A percentile compares a stretch with the other conserved stretches of the same genome.
Conservation (phyloP, 805 yeast genomes). For the Candida manassasensis region DNA sequence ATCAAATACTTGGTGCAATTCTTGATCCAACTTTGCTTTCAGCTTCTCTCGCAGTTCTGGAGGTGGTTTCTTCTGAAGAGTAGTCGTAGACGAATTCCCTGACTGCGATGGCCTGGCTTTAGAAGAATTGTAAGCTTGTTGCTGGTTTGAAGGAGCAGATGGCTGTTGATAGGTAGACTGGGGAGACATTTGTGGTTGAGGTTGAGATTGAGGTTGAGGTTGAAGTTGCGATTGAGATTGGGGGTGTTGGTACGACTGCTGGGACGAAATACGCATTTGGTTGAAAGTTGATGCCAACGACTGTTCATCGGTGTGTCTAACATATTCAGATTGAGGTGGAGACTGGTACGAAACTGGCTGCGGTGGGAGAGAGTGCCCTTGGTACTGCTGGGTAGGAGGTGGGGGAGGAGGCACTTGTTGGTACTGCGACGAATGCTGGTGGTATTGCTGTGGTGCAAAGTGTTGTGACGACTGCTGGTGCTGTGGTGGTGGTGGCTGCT, state of each 20-base stretch:
- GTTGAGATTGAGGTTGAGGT: constrained; percentile 11
- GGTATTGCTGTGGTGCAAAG: too few species aligned
- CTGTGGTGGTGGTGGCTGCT: constrained; percentile 10
- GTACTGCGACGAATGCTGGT: constrained; percentile 9
- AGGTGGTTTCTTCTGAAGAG: constrained; percentile 8
- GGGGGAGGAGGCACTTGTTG: constrained; percentile 9
- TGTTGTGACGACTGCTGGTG: too few species aligned
- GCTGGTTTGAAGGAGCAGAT: constrained; percentile 5
- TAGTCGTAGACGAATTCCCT: constrained; percentile 5
- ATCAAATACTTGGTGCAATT: constrained; percentile 47
- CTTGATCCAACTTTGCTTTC: constrained; percentile 42
- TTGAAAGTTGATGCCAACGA: constrained; percentile 1
- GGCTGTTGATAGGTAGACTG: constrained; percentile 8
- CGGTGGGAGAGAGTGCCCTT: constrained; percentile 8
- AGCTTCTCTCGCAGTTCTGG: constrained; percentile 9
- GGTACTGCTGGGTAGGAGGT: constrained; percentile 6
- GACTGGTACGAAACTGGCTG: constrained; percentile 5
- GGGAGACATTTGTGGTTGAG: too few species aligned
- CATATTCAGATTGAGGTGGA: constrained; percentile 10
- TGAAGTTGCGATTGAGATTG: too few species aligned
- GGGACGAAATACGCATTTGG: constrained; percentile 4
- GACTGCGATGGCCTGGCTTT: background rate
- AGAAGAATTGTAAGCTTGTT: constrained; percentile 1
- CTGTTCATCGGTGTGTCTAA: constrained; percentile 8
- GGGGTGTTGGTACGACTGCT: constrained; percentile 7